phyloP scores from a whole-genome alignment of 352 stramenopile genomes.

The Globisporangium middletonii region DNA sequence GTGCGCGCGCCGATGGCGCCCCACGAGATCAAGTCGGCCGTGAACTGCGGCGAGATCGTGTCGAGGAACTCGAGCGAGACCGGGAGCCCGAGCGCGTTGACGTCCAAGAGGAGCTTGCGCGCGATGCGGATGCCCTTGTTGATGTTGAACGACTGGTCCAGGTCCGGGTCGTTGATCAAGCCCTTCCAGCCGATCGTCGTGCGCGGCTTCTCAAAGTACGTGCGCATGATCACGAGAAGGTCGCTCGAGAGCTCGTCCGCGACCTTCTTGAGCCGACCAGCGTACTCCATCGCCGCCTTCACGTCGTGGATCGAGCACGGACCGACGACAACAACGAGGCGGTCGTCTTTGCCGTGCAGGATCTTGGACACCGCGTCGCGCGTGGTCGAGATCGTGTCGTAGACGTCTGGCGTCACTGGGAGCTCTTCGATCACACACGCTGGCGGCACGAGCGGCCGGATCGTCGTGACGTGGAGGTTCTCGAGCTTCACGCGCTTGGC shows the following conservation, averaged over 20 bases:
- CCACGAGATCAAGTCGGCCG: constrained; percentile 71
- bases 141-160: constrained; percentile 87
- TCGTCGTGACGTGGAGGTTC: constrained; percentile 65
- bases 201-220: constrained; percentile 90
- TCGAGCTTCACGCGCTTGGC: constrained; percentile 66
- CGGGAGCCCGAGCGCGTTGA: constrained; percentile 73
- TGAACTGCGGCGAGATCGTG: constrained; percentile 82
- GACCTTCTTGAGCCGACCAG: constrained; percentile 46
- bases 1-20: constrained; percentile 80
- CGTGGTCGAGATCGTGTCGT: constrained; percentile 53
- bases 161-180: constrained; percentile 88
- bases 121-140: constrained; percentile 85
- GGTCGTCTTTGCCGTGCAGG: constrained; percentile 74
- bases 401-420: constrained; percentile 57
- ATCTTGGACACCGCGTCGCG: constrained; percentile 63
- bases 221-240: constrained; percentile 86
- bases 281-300: constrained; percentile 84
- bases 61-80: constrained; percentile 78
- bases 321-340: constrained; percentile 77
- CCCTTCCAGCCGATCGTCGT: constrained; percentile 89
- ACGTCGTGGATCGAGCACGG: constrained; percentile 89
- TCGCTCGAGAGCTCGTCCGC: constrained; percentile 77
- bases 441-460: constrained; percentile 63
- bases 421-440: constrained; percentile 70
- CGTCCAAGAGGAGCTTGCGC: constrained; percentile 76